phyloP scores from a whole-genome alignment of 2,329 filamentous ascomycete genomes.

The Hymenoscyphus scutula region DNA sequence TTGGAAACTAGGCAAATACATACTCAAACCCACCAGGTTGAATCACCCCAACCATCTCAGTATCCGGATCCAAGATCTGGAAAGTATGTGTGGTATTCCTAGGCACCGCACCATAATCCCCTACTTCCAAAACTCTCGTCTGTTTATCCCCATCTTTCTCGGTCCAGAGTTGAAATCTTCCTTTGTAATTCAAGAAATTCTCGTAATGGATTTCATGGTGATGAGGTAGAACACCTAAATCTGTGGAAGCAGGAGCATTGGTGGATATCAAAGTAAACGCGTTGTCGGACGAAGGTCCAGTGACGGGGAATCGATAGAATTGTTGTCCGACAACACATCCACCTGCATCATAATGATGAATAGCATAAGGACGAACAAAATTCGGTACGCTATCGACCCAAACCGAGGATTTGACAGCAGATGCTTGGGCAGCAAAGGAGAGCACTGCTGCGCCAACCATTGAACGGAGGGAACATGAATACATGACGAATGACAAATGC shows the following conservation, averaged over 20 bases:
- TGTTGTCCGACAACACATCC: slow-evolving; percentile 37
- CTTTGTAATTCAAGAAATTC: slow-evolving; percentile 47
- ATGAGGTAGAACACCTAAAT: slow-evolving; percentile 44
- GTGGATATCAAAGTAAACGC: slow-evolving; percentile 47
- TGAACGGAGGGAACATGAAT: not conserved
- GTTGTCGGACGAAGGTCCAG: slow-evolving; percentile 43
- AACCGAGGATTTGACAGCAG: slow-evolving; percentile 35
- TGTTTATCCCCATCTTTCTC: slow-evolving; percentile 33
- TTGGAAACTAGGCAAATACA: slow-evolving; percentile 8
- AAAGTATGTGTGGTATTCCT: slow-evolving; percentile 48
- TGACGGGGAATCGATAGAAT: slow-evolving; percentile 44
- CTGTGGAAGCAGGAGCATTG: slow-evolving; percentile 39
- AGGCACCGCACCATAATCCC: slow-evolving; percentile 47
- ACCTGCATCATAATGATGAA: slow-evolving; percentile 28
- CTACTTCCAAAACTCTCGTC: slow-evolving; percentile 42
- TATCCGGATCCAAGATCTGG: slow-evolving; percentile 47
- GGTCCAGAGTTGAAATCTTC: slow-evolving; percentile 47
- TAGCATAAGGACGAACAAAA: slow-evolving; percentile 28
- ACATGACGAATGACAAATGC: not conserved
- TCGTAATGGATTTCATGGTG: slow-evolving; percentile 44
- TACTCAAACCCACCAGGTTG: slow-evolving; percentile 49
- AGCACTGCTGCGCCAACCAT: not conserved
- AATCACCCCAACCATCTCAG: slow-evolving; percentile 46
- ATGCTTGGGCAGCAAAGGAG: not conserved
- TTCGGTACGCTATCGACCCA: slow-evolving; percentile 27